Evolutionary conservation across 2,329 filamentous ascomycete species (phyloP), one percentile per base, ranked within the genome.

Genomic region (Talaromyces sp.): DNA sequence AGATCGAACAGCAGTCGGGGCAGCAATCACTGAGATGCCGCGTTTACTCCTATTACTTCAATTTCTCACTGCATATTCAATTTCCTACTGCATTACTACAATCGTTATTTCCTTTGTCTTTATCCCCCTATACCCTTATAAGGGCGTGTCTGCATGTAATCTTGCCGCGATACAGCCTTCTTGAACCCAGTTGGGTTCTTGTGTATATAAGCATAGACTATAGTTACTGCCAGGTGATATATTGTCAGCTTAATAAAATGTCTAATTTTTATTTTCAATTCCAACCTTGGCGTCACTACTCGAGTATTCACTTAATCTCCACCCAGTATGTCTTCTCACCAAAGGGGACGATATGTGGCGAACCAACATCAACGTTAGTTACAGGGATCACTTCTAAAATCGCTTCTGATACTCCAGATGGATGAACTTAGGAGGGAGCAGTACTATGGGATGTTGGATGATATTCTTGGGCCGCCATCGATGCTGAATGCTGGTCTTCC

Each of bases 91-190:
- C 54, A 62, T 43, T 43, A 31, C 60, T 54, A 62, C 31, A 5
- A 40, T 22, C 10, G 27, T 17, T 13, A 6, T 56, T 22, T 56
- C n/a, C 10, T 56, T 56, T 56, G 27, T 56, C 11, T 38, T 56
- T 2, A 4, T 10, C n/a, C 36, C 38, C 13, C 7, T 36, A 22
- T 25, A 38, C 53, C 31, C 53, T 56, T 38, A 56, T 56, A 15
- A 34, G 51, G 51, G 51, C 51, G 29, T 36, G 51, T 56, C 31
- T 56, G 53, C 31, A 31, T 56, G 53, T 54, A 54, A 56, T 56
- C 5, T 36, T 36, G 29, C 53, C 27, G 10, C 17, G n/a, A 6
- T 25, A 19, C 11, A 51, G 43, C 29, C 31, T 49, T 17, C 29
- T 27, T 19, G 19, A 38, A 13, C 47, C 27, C 11, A 1, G 19